Conservation (phyloP, 2,329 filamentous ascomycete species). For the Pyrenophora tritici-repentis region DNA sequence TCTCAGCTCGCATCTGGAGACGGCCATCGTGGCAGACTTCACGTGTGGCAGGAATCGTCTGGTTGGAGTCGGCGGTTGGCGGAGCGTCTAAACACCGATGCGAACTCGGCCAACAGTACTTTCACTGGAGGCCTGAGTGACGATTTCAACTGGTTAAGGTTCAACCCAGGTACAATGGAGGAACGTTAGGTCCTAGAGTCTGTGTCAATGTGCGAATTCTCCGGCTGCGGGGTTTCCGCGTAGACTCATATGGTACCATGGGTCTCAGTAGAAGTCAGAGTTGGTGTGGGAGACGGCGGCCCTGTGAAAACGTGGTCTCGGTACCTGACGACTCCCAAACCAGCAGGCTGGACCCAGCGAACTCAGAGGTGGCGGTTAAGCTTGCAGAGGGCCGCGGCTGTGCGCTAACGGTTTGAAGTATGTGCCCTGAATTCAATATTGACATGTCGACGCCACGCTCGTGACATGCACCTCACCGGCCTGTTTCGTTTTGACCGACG, state of each 20-base stretch:
- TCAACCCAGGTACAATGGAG: neutral
- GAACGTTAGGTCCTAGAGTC: neutral
- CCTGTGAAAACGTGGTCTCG: conserved; percentile 5
- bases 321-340: conserved; percentile 2
- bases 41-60: conserved; percentile 1
- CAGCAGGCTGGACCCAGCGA: conserved; percentile 4
- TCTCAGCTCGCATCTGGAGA: conserved; percentile 10
- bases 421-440: conserved; percentile 1
- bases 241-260: conserved; percentile 2
- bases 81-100: conserved; percentile 1
- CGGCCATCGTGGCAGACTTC: conserved; percentile 4
- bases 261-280: neutral
- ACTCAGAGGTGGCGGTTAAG: neutral
- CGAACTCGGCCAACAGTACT: conserved; percentile 1
- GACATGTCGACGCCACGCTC: conserved; percentile 6
- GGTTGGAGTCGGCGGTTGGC: conserved; percentile 1
- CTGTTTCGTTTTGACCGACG: conserved; percentile 1
- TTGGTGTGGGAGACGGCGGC: conserved; percentile 4
- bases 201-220: neutral
- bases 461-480: conserved; percentile 3
- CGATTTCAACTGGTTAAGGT: neutral
- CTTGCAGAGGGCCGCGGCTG: neutral
- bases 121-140: neutral
- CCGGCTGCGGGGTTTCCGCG: neutral
- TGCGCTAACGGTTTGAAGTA: conserved; percentile 6